Evolutionary conservation across 805 yeast genomes (phyloP), one percentile per base, ranked within the genome.

Genomic region (Candida germanica): DNA sequence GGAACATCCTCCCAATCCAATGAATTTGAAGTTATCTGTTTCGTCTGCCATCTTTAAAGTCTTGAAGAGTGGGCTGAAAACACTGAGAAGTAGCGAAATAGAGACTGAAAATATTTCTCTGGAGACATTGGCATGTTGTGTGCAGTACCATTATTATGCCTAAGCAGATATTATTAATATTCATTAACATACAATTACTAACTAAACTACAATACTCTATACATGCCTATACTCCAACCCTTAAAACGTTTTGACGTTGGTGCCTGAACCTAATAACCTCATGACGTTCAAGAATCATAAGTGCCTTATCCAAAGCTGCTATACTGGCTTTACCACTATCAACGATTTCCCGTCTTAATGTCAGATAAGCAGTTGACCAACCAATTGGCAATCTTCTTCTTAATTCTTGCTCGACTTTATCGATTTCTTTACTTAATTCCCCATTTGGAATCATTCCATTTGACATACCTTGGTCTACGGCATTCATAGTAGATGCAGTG

Each of bases 401-500:
- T 48, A 93, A 73, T 57, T 87, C 95, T 32, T 75, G 79, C 54
- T 89, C 96, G 36, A 93, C 86, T 50, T 71, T 73, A 46, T 77
- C 74, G 30, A 91, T 87, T 53, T 89, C 93, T 25, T 75, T 74
- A 31, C 79, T 73, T 40, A 81, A 65, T 39, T 80, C 80, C 23
- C 79, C 77, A 42, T 78, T 77, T 4, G 75, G 66, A 27, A 72
- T 49, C 35, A 58, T 41, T 10, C 64, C 66, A 21, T 59, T 59
- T 12, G 61, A 75, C 29, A 75, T 75, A 25, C 80, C 82, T 54
- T 79, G 82, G 31, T 73, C 77, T 8, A 87, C 91, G 1, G 98
- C 98, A 55, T 89, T 89, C 94, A 93, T 88, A 0, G 99, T 93
- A 1, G 98, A 93, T 0, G 98, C 97, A 42, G 86, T 86, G 62